A percentile compares a stretch with the other conserved stretches of the same genome.
These are phyloP conservation scores for Cupressus sempervirens DNA, from an alignment of 75 land plant species.

Conservation along the genomic window DNA sequence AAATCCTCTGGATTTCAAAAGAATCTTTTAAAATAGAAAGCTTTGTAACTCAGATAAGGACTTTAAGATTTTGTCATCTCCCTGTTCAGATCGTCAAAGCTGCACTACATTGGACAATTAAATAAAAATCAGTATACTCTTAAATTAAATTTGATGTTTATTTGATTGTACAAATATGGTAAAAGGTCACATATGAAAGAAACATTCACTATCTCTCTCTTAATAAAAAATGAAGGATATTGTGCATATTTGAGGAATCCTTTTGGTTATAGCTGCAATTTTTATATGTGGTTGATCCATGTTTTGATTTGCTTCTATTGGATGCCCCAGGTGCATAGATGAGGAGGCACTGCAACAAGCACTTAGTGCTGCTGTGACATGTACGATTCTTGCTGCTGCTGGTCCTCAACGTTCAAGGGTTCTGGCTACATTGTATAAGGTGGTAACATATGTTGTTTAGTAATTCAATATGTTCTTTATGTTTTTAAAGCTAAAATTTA, in stretches of 20 bases:
- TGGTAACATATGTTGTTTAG: conserved; percentile 19
- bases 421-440: conserved; percentile 96
- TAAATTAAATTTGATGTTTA: background rate
- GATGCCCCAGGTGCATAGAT: conserved; percentile 59
- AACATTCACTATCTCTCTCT: background rate
- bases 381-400: conserved; percentile 98
- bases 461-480: background rate
- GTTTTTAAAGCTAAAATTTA: background rate
- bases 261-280: background rate
- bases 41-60: too few relatives aligned
- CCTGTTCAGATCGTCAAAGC: background rate
- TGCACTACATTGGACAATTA: background rate
- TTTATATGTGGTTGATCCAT: background rate
- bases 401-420: conserved; percentile 99
- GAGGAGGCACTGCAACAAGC: conserved; percentile 97
- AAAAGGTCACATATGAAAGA: background rate
- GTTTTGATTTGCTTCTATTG: background rate
- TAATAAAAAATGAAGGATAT: background rate
- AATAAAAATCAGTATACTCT: background rate
- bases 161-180: background rate
- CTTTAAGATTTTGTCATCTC: too few relatives aligned
- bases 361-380: conserved; percentile 94
- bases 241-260: background rate
- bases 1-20: too few relatives aligned
- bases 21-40: too few relatives aligned